Evolutionary conservation across 2,329 filamentous ascomycete species (phyloP).

Genomic region (Ophiostoma sp.): DNA sequence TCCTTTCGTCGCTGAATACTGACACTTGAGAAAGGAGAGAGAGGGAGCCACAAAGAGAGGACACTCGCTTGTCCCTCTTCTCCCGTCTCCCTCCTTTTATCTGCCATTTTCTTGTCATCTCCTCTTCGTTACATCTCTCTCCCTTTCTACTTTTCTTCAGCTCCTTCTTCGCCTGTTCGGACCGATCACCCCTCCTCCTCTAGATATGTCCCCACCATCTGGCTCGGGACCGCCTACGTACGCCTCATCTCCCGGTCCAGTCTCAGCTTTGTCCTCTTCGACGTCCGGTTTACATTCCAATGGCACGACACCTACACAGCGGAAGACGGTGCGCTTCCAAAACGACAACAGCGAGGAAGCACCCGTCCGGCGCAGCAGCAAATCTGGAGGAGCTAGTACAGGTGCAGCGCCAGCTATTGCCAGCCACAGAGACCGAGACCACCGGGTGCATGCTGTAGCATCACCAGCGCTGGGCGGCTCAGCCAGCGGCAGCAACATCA

Average conservation of each 20-base stretch:
- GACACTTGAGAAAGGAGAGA: constrained; percentile 17
- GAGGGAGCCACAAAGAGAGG: constrained; percentile 23
- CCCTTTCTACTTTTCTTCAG: background rate
- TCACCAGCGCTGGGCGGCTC: background rate
- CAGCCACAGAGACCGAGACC: constrained; percentile 17
- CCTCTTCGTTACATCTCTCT: no score
- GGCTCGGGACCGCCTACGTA: constrained; percentile 17
- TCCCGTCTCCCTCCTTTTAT: constrained; percentile 22
- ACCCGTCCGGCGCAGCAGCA: background rate
- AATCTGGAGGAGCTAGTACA: background rate
- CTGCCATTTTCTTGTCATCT: background rate
- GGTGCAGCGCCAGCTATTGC: background rate
- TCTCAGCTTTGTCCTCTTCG: constrained; percentile 10
- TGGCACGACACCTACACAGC: constrained; percentile 13
- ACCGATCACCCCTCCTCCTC: background rate
- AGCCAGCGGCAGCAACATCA: background rate
- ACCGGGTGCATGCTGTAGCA: background rate
- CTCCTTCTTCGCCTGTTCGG: background rate
- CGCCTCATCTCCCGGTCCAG: constrained; percentile 9
- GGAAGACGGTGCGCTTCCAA: constrained; percentile 27
- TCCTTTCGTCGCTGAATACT: background rate
- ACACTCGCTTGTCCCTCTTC: constrained; percentile 22
- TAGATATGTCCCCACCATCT: constrained; percentile 22
- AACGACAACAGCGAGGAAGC: constrained; percentile 12
- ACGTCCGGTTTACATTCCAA: background rate